Evolutionary conservation across 2,329 filamentous ascomycete species (phyloP), one percentile per base, ranked within the genome.

Genomic region (Acrodontium crateriforme): DNA sequence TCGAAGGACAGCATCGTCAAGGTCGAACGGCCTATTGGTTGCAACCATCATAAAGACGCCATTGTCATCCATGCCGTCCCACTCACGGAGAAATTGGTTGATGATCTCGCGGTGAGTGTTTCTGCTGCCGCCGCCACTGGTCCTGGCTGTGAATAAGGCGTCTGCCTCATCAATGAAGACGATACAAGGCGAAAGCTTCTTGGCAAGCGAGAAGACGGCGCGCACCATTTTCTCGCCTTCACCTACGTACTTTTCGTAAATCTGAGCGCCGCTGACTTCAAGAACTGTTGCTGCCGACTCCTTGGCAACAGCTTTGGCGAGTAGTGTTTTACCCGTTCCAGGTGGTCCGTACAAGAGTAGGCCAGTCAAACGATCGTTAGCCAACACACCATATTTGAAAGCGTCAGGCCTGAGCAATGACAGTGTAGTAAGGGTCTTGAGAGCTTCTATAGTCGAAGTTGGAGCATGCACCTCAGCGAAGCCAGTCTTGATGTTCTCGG

Each of bases 161-260:
- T 98, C 89, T 13, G 85, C 89, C 57, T 98, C 89, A 47, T 98
- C 89, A 37, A 98, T 83, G 58, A 98, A 95, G 27, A 98, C 81
- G 10, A 98, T 77, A 47, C 85, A 85, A 0, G 89, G 89, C 2
- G 79, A 78, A 6, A 94, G 69, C 54, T 93, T 93, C 56, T 83
- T 83, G 3, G 89, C 89, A 0, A 95, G 65, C 1, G 74, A 78
- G 57, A 98, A 98, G 21, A 95, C 75, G 0, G 87, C 87, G 28
- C 78, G 77, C 29, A 95, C 80, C 49, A 92, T 92, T 65, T 95
- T 95, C 59, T 98, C 89, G 34, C 81, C 81, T 53, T 95, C 84
- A 13, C 89, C 89, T 3, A 95, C 82, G 54, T 82, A 95, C 70
- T 91, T 95, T 52, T 94, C 82, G 54, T 93, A 91, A 42, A 98